Evolutionary conservation across 257 asterid species (phyloP), one percentile per base, ranked within the genome.

Genomic region (Prunella vulgaris): DNA sequence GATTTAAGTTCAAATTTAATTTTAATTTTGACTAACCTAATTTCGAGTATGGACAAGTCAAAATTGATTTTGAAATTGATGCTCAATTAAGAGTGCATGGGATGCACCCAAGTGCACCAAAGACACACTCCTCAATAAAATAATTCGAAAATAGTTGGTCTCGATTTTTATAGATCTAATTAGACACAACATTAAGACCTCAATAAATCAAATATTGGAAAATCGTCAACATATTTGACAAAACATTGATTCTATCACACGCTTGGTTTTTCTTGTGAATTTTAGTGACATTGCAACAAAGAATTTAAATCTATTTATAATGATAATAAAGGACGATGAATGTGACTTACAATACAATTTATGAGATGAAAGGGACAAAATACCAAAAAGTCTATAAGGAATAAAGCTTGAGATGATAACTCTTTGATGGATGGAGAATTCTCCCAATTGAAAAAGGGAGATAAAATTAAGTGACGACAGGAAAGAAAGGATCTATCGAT

Each of bases 391-490:
- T 5, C 53, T 5, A 40, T 46, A 46, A 40, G 77, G 79, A 74
- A 70, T 78, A 78, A 78, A 78, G 83, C 28, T 30, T 6, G 65
- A 14, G 68, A 44, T 28, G 59, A 46, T 52, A 49, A 48, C n/a
- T 17, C 9, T 30, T 64, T 20, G 54, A 54, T 64, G 12, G 35
- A 35, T 52, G 46, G 17, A 12, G 32, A 49, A 69, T 35, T 63
- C 42, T 51, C 51, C 60, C 74, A 64, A 68, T 22, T 17, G 44
- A 32, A 42, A 40, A 32, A 51, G 12, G 33, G 15, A 40, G 30
- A 33, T 37, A 61, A 30, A 33, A n/a, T n/a, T n/a, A n/a, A 25
- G 25, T 27, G 66, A 42, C 13, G 49, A 12, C 1, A 13, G 17
- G 49, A 42, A 42, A 44, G 51, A 57, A 44, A 21, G 74, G 68